Conservation (phyloP, 768 basidiomycete genomes). For the Termitomyces heimii region DNA sequence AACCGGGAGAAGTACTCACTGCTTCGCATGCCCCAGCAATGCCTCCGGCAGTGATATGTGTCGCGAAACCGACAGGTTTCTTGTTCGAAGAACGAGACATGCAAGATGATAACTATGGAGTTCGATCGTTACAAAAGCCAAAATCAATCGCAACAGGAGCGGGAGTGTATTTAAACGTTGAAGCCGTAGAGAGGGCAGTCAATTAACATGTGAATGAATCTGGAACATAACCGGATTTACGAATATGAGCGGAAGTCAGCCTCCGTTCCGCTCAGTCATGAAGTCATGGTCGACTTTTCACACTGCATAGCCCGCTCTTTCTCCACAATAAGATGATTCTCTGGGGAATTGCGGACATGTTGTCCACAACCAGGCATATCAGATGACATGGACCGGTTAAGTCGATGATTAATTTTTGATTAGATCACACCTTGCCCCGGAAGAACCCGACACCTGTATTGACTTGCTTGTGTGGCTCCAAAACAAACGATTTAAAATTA, state of each 20-base stretch:
- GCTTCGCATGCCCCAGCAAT: slow-evolving; percentile 93
- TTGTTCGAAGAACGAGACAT: slow-evolving; percentile 59
- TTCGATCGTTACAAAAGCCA: slow-evolving; percentile 2
- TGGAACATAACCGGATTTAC: slow-evolving; percentile 17
- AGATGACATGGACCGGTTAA: neutral
- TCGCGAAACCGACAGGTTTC: slow-evolving; percentile 80
- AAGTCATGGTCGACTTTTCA: slow-evolving; percentile 4
- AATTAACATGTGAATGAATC: slow-evolving; percentile 19
- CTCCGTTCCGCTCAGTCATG: slow-evolving; percentile 6
- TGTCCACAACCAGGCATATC: neutral
- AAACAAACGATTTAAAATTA: neutral
- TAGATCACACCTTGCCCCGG: neutral
- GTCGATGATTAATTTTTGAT: neutral
- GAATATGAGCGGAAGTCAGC: neutral
- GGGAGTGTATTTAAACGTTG: slow-evolving; percentile 4
- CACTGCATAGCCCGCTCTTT: slow-evolving; percentile 15
- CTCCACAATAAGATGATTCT: slow-evolving; percentile 1
- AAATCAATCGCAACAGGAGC: slow-evolving; percentile 5
- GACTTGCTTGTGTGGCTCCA: neutral
- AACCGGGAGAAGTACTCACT: slow-evolving; percentile 33
- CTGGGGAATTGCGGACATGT: neutral
- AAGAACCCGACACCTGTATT: neutral
- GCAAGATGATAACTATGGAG: neutral
- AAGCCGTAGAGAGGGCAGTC: slow-evolving; percentile 4
- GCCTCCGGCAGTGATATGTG: slow-evolving; percentile 92